phyloP scores from a whole-genome alignment of 208 protist genomes.

The Acanthamoeba triangularis region DNA sequence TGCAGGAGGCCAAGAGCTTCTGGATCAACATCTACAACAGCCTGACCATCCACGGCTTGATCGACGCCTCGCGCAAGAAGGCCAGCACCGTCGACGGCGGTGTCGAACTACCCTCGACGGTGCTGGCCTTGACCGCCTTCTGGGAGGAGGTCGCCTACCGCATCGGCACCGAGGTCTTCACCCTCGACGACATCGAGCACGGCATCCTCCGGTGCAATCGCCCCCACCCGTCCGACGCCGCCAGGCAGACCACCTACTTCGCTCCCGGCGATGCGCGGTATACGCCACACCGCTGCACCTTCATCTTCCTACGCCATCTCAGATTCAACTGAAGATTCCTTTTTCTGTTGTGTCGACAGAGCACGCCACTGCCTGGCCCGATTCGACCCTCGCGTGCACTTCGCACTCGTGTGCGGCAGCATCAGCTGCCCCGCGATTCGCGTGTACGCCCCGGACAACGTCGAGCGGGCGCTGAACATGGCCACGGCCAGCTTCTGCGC shows the following conservation, averaged over 20 bases:
- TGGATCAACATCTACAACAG: conserved; percentile 67
- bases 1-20: not conserved
- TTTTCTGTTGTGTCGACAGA: not conserved
- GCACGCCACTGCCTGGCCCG: not conserved
- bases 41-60: not conserved
- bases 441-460: not conserved
- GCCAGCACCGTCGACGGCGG: not conserved
- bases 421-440: not conserved
- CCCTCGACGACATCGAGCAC: conserved; percentile 34
- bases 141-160: not conserved
- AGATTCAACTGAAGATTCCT: too few relatives aligned
- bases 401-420: not conserved
- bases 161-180: not conserved
- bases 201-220: not conserved
- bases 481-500: not conserved
- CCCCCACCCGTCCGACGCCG: not conserved
- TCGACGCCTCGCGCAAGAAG: not conserved
- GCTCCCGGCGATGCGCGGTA: not conserved
- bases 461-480: not conserved
- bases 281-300: not conserved
- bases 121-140: too few relatives aligned
- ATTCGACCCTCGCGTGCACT: not conserved
- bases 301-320: not conserved
- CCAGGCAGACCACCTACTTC: not conserved
- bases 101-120: too few relatives aligned